Conservation (phyloP, 202 grass and related monocot genomes). For the Zizania palustris region DNA sequence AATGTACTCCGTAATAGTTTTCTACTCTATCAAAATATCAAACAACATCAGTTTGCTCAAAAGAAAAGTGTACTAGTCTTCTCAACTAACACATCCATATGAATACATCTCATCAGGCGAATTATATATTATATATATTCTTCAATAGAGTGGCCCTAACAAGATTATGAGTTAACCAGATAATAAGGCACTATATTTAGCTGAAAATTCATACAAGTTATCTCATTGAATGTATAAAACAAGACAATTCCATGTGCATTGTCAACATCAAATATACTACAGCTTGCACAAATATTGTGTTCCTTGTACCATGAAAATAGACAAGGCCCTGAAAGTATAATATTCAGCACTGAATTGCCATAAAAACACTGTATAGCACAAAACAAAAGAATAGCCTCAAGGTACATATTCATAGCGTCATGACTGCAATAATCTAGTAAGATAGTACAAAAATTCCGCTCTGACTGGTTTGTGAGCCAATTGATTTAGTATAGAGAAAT, state of each 20-base stretch:
- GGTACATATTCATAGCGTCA: background rate
- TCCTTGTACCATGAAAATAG: constrained; percentile 1
- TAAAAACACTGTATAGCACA: constrained; percentile 6
- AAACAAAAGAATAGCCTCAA: constrained; percentile 11
- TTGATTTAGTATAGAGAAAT: constrained; percentile 35
- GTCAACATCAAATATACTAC: background rate
- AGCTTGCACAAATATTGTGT: constrained; percentile 10
- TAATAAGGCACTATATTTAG: constrained; percentile 9
- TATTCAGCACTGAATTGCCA: background rate
- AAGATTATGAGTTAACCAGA: constrained; percentile 16
- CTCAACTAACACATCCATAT: background rate
- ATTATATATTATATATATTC: background rate
- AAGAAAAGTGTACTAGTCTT: background rate
- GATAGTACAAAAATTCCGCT: constrained; percentile 8
- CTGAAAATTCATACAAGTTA: background rate
- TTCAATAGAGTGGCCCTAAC: background rate
- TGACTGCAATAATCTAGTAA: background rate
- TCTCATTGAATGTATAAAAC: background rate
- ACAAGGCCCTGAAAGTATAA: background rate
- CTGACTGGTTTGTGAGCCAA: constrained; percentile 9
- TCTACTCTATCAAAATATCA: constrained; percentile 19
- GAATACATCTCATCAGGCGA: constrained; percentile 2
- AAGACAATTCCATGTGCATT: background rate
- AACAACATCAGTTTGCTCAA: background rate
- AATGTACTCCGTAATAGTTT: no score